These are phyloP conservation scores for Cucumis melo DNA, from an alignment of 306 rosid species.

Conservation along the genomic window DNA sequence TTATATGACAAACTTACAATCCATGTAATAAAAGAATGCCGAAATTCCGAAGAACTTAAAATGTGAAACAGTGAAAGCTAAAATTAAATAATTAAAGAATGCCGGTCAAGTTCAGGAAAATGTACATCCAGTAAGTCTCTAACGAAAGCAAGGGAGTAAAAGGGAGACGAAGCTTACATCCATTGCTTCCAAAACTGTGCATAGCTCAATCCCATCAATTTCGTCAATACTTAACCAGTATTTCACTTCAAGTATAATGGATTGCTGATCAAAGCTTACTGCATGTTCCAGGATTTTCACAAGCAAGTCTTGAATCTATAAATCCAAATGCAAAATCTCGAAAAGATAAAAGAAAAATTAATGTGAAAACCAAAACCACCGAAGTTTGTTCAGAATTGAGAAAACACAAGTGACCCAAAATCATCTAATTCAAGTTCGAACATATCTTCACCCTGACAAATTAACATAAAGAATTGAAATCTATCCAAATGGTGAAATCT, in stretches of 20 bases:
- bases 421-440: background rate
- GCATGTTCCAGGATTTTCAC: constrained; percentile 64
- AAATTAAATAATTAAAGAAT: background rate
- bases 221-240: constrained; percentile 26
- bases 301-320: constrained; percentile 90
- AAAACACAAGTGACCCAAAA: background rate
- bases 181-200: constrained; percentile 67
- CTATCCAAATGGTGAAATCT: background rate
- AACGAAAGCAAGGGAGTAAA: background rate
- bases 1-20: background rate
- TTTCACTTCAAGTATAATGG: constrained; percentile 40
- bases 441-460: background rate
- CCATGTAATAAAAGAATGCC: background rate
- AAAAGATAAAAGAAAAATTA: constrained; percentile 46
- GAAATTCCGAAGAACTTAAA: background rate
- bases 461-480: background rate
- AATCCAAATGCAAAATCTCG: constrained; percentile 85
- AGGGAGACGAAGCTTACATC: constrained; percentile 43
- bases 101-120: background rate
- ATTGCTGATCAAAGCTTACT: constrained; percentile 51
- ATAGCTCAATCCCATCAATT: constrained; percentile 35
- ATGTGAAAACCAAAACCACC: background rate
- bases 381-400: background rate
- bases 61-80: background rate
- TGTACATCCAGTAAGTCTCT: background rate